A percentile compares a stretch with the other conserved stretches of the same genome.
phyloP scores from a whole-genome alignment of 441 rosid genomes.

The Biscutella laevigata region DNA sequence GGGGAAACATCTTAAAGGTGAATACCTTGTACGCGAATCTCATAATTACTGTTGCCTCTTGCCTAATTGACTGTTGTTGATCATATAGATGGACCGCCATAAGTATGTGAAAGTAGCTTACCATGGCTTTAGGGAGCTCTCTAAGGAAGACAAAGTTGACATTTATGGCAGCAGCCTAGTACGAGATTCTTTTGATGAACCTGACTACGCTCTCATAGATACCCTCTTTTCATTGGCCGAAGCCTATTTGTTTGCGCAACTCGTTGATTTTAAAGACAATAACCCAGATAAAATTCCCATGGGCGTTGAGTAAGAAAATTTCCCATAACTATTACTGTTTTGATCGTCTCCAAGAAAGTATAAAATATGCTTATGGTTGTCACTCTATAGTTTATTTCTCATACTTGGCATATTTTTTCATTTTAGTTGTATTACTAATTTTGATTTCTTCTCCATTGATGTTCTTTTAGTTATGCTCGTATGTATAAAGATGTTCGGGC shows the following conservation, averaged over 20 bases:
- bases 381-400: background rate
- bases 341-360: background rate
- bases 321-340: background rate
- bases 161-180: constrained; percentile 78
- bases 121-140: constrained; percentile 87
- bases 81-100: constrained; percentile 86
- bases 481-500: constrained; percentile 95
- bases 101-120: constrained; percentile 98
- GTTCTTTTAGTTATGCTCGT: constrained; percentile 50
- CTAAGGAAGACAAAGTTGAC: constrained; percentile 84
- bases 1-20: constrained; percentile 97
- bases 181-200: constrained; percentile 92
- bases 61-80: constrained; percentile 13
- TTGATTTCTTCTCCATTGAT: background rate
- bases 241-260: constrained; percentile 93
- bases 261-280: constrained; percentile 78
- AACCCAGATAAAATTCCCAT: constrained; percentile 60
- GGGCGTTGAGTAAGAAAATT: constrained; percentile 49
- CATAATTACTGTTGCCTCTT: background rate
- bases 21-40: background rate
- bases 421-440: no score
- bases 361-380: background rate
- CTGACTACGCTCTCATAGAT: constrained; percentile 89
- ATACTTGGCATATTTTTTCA: background rate
- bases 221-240: constrained; percentile 94